Percentiles rank a stretch among this genome's conserved stretches.
Conservation (phyloP, 2,329 filamentous ascomycete species). For the Colletotrichum sp. region DNA sequence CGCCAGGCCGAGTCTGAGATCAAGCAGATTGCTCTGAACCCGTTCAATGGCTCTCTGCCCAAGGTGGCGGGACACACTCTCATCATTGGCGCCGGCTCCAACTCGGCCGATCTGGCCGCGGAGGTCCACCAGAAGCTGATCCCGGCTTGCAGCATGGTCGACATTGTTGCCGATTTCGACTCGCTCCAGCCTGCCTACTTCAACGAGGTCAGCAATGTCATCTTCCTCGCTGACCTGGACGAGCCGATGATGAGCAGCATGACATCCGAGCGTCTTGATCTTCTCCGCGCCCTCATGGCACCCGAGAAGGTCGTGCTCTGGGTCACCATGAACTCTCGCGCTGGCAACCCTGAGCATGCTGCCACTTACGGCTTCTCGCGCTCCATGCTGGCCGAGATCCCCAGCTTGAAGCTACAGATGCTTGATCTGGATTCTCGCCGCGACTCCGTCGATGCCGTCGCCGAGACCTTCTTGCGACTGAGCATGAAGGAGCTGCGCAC, state of each 20-base stretch:
- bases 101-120: slow-evolving; percentile 22
- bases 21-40: slow-evolving; percentile 25
- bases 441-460: background rate
- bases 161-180: slow-evolving; percentile 28
- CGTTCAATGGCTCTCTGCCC: background rate
- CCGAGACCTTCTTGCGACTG: slow-evolving; percentile 16
- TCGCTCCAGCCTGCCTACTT: slow-evolving; percentile 15
- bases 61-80: slow-evolving; percentile 31
- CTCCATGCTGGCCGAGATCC: slow-evolving; percentile 19
- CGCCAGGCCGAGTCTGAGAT: slow-evolving; percentile 35
- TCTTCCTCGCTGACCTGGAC: slow-evolving; percentile 22
- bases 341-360: slow-evolving; percentile 24
- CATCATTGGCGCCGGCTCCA: slow-evolving; percentile 32
- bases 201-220: slow-evolving; percentile 18
- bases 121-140: slow-evolving; percentile 26
- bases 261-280: slow-evolving; percentile 27
- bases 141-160: slow-evolving; percentile 24
- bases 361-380: slow-evolving; percentile 21
- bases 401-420: slow-evolving; percentile 21
- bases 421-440: slow-evolving; percentile 18
- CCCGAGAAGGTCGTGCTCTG: slow-evolving; percentile 24
- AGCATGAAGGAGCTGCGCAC: background rate
- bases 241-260: slow-evolving; percentile 36
- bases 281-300: slow-evolving; percentile 22
- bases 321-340: slow-evolving; percentile 26